A percentile compares a stretch with the other conserved stretches of the same genome.
Conservation (phyloP, 2,329 filamentous ascomycete species). For the Alternaria gansuensis region DNA sequence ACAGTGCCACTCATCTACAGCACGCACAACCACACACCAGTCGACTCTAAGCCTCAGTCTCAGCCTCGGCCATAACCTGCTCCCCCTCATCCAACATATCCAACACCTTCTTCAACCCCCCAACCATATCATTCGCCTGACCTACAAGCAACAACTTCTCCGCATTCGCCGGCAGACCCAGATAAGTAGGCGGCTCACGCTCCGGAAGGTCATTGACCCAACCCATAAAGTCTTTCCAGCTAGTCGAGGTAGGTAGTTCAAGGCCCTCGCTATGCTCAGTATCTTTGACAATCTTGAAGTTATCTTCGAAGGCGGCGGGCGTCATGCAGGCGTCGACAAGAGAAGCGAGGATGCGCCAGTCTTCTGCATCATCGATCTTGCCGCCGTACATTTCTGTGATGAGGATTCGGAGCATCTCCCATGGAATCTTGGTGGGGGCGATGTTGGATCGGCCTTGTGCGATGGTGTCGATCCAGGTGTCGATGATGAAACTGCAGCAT, state of each 20-base stretch:
- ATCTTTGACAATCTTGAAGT: conserved; percentile 82
- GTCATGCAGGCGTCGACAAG: conserved; percentile 84
- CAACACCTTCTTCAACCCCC: conserved; percentile 83
- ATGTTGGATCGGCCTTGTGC: conserved; percentile 90
- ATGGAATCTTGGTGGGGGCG: conserved; percentile 91
- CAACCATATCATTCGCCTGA: conserved; percentile 83
- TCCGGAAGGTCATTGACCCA: conserved; percentile 95
- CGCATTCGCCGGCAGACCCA: conserved; percentile 92
- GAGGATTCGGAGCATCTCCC: conserved; percentile 92
- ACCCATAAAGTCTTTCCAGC: conserved; percentile 82
- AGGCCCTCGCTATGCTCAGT: conserved; percentile 67
- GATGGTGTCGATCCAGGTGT: conserved; percentile 87
- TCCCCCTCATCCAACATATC: conserved; percentile 93
- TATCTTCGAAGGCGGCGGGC: conserved; percentile 87
- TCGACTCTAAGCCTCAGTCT: conserved; percentile 13
- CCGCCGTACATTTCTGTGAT: conserved; percentile 96
- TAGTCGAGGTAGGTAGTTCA: conserved; percentile 79
- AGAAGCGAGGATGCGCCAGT: conserved; percentile 76
- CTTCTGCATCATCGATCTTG: conserved; percentile 91
- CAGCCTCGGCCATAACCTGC: conserved; percentile 77
- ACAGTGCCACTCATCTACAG: not conserved
- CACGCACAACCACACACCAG: not conserved
- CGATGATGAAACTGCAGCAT: conserved; percentile 94
- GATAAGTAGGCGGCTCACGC: conserved; percentile 92
- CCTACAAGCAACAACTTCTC: conserved; percentile 94